Evolutionary conservation across 345 rosid species (phyloP), one percentile per base, ranked within the genome.

Genomic region (Camelina sativa): DNA sequence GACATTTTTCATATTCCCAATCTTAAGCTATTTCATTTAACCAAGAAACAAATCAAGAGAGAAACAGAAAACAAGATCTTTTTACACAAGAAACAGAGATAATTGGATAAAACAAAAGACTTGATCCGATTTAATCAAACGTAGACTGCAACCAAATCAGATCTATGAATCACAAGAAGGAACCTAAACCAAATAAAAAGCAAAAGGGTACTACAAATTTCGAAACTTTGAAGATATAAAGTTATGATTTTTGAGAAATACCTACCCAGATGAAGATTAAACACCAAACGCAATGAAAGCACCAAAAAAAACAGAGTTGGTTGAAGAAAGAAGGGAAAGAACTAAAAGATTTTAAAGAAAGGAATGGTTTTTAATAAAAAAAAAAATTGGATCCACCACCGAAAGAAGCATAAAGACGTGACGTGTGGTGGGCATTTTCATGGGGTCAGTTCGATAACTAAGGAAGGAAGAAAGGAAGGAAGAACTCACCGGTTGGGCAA

Each of bases 211-310:
- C 17, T 22, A 56, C 4, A 41, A 58, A 59, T 56, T 67, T 28
- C 10, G 41, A 7, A 9, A 58, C 13, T 5, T 8, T 5, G 0
- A 16, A 41, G 44, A 64, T 16, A 12, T 5, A 77, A 71, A 71
- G 72, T 1, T 76, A 7, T 54, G 75, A 0, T 3, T 44, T 23
- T 76, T 62, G 50, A 53, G 52, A n/a, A 28, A 44, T 69, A 76
- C 80, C 70, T 69, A 76, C 80, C 70, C 75, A 76, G 69, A 76
- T 69, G 71, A 62, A 57, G 7, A 44, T 62, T 7, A 53, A 28
- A 40, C 67, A 71, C 68, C 51, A 70, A 71, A 56, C 37, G 28
- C 44, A 19, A 56, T 1, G 52, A 37, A 55, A 56, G 75, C 16
- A 47, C 37, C 8, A 56, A 37, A 0, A 54, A 0, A 54, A 8